Conservation (phyloP, 1,284 basidiomycete species). For the Cerrena zonata region DNA sequence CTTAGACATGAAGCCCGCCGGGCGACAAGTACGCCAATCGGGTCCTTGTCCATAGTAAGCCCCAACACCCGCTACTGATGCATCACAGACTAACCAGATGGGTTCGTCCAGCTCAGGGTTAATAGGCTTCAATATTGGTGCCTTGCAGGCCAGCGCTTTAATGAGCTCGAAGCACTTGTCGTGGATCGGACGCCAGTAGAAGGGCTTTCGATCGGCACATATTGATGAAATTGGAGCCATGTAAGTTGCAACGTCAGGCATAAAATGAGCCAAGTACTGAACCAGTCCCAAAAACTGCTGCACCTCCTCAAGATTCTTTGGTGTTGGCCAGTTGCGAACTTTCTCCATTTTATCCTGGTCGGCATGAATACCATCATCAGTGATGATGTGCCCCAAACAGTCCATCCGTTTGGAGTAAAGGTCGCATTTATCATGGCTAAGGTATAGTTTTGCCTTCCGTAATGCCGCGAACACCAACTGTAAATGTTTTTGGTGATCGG, state of each 20-base stretch:
- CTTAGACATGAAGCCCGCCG: constrained; percentile 14
- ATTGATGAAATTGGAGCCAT: constrained; percentile 19
- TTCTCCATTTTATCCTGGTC: constrained; percentile 28
- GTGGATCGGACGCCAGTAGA: constrained; percentile 26
- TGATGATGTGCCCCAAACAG: constrained; percentile 29
- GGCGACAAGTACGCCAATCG: constrained; percentile 1
- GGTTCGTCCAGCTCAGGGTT: constrained; percentile 14
- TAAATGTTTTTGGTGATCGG: constrained; percentile 24
- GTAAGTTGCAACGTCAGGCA: constrained; percentile 10
- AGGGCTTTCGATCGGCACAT: constrained; percentile 7
- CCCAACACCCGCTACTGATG: constrained; percentile 6
- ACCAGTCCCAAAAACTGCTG: constrained; percentile 23
- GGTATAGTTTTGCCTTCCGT: constrained; percentile 20
- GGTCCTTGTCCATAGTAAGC: constrained; percentile 18
- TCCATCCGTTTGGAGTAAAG: constrained; percentile 20
- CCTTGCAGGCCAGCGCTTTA: constrained; percentile 25
- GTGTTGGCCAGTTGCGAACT: constrained; percentile 29
- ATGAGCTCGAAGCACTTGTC: constrained; percentile 21
- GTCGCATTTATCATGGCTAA: constrained; percentile 24
- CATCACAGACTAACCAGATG: constrained; percentile 20
- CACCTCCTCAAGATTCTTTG: constrained; percentile 17
- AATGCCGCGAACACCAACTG: constrained; percentile 21
- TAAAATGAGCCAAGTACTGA: constrained; percentile 22
- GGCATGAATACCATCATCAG: constrained; percentile 26
- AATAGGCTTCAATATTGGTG: constrained; percentile 21